Conservation (phyloP, 1,284 basidiomycete genomes). For the Neonothopanus nambi region DNA sequence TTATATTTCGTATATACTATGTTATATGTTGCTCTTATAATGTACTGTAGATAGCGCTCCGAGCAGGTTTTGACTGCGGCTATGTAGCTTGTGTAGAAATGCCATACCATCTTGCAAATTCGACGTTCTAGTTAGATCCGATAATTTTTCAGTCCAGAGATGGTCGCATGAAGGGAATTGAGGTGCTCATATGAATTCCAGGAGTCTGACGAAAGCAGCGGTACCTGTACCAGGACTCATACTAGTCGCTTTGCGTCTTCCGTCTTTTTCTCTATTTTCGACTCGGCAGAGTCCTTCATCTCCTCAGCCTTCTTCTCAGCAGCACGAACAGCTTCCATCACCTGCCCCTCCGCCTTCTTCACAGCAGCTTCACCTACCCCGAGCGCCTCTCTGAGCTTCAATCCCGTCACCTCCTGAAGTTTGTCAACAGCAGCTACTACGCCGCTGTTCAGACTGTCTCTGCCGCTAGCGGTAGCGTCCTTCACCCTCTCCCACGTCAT, state of each 20-base stretch:
- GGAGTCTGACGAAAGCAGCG: too few relatives aligned
- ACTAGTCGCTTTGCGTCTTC: conserved; percentile 16
- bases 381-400: conserved; percentile 67
- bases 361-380: conserved; percentile 35
- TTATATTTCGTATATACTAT: too few relatives aligned
- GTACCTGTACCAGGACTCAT: not conserved
- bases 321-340: conserved; percentile 19
- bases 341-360: conserved; percentile 19
- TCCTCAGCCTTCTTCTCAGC: conserved; percentile 28
- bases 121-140: too few relatives aligned
- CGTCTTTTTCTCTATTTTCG: conserved; percentile 24
- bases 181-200: too few relatives aligned
- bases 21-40: too few relatives aligned
- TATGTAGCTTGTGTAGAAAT: too few relatives aligned
- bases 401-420: conserved; percentile 69
- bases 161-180: too few relatives aligned
- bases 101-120: too few relatives aligned
- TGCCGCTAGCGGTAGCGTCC: conserved; percentile 41
- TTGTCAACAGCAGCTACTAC: conserved; percentile 52
- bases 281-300: conserved; percentile 17
- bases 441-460: conserved; percentile 45
- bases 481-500: conserved; percentile 58
- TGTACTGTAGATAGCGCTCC: too few relatives aligned
- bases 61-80: too few relatives aligned
- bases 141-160: too few relatives aligned